Evolutionary conservation across 1,139 yeast genomes (phyloP), one percentile per base, ranked within the genome.

Genomic region (Yarrowia galli): DNA sequence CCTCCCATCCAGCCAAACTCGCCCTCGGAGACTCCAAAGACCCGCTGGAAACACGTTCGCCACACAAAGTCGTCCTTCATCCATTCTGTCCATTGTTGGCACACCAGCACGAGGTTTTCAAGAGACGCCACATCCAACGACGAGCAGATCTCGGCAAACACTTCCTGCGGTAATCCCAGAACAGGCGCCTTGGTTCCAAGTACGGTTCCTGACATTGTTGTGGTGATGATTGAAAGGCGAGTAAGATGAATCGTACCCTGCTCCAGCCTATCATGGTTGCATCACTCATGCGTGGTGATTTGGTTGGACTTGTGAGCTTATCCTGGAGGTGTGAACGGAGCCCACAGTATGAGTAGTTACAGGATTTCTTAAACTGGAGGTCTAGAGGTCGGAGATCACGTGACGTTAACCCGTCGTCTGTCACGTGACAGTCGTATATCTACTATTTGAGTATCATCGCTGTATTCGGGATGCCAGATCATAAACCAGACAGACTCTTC

Each of bases 121-220:
- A 79, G 71, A 48, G 76, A 75, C 6, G 69, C 71, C 16, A 76
- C 74, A 28, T 74, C 73, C 40, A 78, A 72, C 65, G 72, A 71
- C 54, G 74, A 70, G 69, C 77, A 76, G 54, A 77, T 71, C 48
- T 71, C 71, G 36, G 73, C 72, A 70, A 78, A 78, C 73, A 84
- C 81, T 80, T 77, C 79, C n/a, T 72, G 72, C 0, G 81, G 79
- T 28, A 79, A 73, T 18, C 64, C 36, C 25, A 45, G 64, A 10
- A 58, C 51, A 36, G 49, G 51, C 46, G 64, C 64, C 20, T 32
- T 28, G 16, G 42, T 43, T 1, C 64, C 64, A 8, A 58, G 51
- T 43, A 43, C 51, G 25, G 46, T 43, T 43, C 51, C 64, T 32
- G 64, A 32, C 64, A 58, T 58, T 28, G 25, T 12, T 18, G 43